Evolutionary conservation across 345 rosid genomes (phyloP), one percentile per base, ranked within the genome.

Genomic region (Citrus mangshanensis): DNA sequence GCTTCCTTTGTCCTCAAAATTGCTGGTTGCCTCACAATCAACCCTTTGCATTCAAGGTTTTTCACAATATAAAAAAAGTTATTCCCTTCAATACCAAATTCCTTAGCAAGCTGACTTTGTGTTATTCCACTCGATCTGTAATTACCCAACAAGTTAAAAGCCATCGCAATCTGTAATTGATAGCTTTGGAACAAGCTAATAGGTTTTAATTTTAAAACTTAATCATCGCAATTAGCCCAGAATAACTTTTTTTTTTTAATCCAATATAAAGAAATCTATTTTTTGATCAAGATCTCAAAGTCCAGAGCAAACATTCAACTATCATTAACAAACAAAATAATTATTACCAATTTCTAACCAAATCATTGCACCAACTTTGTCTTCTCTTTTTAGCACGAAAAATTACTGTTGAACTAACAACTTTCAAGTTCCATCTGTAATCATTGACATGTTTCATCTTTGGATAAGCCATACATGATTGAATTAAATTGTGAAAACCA

Each of bases 51-150:
- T 83, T 95, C 95, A 35, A 94, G 98, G 8, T 86, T 91, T 82
- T 79, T 90, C 81, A 92, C 60, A 24, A 88, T 84, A 78, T 94
- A 92, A 56, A 90, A 93, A 63, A 90, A 88, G 82, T 92, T 85
- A 63, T 88, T 94, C 83, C 91, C 95, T 81, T 87, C 87, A 61
- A 92, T 89, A 34, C 88, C 87, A 56, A 94, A 88, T 79, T 93
- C 97, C 89, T 92, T 94, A 19, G 89, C 90, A 77, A 95, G 87
- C 73, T 90, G 89, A 83, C 84, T 88, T 77, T 95, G 99, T 2
- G 96, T 88, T 71, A 92, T 86, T 61, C 99, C 98, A 80, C 86
- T 86, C 25, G 83, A 78, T 86, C 99, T 95, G 83, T 82, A 85
- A 79, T 27, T 38, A 68, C 19, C 25, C 64, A 56, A n/a, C 13